Conservation (phyloP, 257 asterid genomes). For the Petrea volubilis region DNA sequence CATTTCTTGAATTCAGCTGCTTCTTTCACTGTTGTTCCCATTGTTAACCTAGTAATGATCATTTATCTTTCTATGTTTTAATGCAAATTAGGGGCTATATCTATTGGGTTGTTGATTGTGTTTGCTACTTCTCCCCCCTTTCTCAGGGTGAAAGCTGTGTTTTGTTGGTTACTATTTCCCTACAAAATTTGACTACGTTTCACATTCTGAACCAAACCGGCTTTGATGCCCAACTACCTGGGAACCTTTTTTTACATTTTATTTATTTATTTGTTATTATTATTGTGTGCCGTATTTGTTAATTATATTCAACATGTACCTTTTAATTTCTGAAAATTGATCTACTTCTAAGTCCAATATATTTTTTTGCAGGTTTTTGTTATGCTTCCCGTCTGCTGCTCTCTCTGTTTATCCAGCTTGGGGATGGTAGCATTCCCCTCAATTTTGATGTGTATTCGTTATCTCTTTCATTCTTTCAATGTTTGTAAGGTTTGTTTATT, state of each 20-base stretch:
- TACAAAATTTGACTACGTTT: too few relatives aligned
- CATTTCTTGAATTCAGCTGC: neutral
- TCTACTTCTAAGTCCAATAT: neutral
- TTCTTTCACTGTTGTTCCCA: neutral
- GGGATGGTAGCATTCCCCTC: conserved; percentile 32
- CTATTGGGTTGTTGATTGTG: neutral
- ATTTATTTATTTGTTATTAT: too few relatives aligned
- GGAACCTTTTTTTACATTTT: neutral
- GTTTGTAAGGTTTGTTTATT: conserved; percentile 17
- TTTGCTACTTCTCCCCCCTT: neutral
- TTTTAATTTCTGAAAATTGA: neutral
- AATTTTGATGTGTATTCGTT: conserved; percentile 40
- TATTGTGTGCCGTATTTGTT: neutral
- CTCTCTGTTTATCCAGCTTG: conserved; percentile 23
- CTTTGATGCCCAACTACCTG: neutral
- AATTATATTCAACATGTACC: neutral
- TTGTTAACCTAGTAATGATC: neutral
- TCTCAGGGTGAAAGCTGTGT: neutral
- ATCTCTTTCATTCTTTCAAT: conserved; percentile 26
- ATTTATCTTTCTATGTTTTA: neutral
- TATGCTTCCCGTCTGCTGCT: conserved; percentile 14
- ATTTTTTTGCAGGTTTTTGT: conserved; percentile 28
- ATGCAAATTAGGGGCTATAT: neutral
- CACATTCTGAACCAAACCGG: too few relatives aligned
- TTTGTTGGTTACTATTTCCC: too few relatives aligned